Base-by-base conservation (phyloP, 257 asterid genomes). In the Parsonsia alboflavescens region DNA sequence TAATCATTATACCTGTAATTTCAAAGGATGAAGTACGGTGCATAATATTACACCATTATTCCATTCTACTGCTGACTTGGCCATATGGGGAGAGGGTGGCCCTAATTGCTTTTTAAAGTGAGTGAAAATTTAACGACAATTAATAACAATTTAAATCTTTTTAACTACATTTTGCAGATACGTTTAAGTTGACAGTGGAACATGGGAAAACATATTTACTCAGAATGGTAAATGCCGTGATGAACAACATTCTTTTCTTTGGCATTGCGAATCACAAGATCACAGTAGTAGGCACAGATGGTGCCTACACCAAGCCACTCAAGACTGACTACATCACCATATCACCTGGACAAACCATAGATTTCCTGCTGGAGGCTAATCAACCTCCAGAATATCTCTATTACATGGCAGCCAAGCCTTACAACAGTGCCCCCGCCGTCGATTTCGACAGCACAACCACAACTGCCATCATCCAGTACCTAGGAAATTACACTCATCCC, bases 181-280 rank as follows among this genome's bases (percentile, higher is more conserved):
- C 76, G 1, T 62, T 24, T 21, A 74, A 56, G 7, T 36, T 74
- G 17, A 21, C 2, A 0, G 73, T 74, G 10, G 73, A 61, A 4
- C 7, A 15, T 5, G 82, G 76, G 24, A 74, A 79, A 21, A 74
- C 76, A 10, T 74, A 74, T 49, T 66, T 79, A 6, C 30, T 79
- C 17, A 62, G 79, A 28, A 62, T 79, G 46, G 56, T 79, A 1
- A 79, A 79, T 44, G 70, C 22, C 0, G 70, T 33, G 2, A 22
- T 79, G 73, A 24, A 57, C 49, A 53, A 70, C 42, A 69, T 33
- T 28, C 75, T 79, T 10, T 74, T 69, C 76, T 70, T 79, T 16
- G 19, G 42, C 45, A 59, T 79, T 16, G 49, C 79, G 10, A 42
- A 54, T 0, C 82, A 74, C 33, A 41, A 69, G 0, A 30, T 74